These are phyloP conservation scores for Chrysoporthe cubensis DNA, from an alignment of 2,329 filamentous ascomycete species.

Conservation along the genomic window DNA sequence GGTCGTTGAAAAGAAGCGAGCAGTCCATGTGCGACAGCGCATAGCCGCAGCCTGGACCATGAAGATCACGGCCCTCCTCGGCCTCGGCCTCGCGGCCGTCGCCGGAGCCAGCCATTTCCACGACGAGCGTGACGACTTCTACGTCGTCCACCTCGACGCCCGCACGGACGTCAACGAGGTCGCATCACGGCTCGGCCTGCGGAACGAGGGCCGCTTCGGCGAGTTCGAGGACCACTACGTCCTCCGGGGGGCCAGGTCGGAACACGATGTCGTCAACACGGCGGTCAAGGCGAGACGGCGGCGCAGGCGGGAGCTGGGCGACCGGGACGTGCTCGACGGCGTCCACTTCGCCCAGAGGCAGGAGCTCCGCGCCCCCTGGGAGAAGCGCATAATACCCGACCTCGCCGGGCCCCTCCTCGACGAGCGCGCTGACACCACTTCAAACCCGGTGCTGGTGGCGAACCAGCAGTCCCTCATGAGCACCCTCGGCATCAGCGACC, in stretches of 20 bases:
- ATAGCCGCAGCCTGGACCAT: conserved; percentile 39
- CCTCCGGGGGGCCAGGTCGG: conserved; percentile 73
- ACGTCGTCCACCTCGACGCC: conserved; percentile 84
- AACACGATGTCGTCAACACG: conserved; percentile 61
- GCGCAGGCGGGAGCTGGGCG: conserved; percentile 62
- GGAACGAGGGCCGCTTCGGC: conserved; percentile 80
- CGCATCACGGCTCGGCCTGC: conserved; percentile 72
- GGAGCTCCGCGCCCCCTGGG: conserved; percentile 52
- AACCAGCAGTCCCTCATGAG: conserved; percentile 64
- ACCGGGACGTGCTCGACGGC: conserved; percentile 67
- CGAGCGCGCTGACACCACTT: conserved; percentile 29
- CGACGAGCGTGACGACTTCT: conserved; percentile 86
- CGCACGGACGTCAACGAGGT: conserved; percentile 69
- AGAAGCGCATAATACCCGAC: conserved; percentile 55
- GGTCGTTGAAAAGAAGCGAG: background rate
- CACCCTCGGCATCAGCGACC: conserved; percentile 78
- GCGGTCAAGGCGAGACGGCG: conserved; percentile 59
- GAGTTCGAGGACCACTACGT: conserved; percentile 81
- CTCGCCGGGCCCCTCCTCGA: conserved; percentile 35
- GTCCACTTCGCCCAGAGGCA: conserved; percentile 83
- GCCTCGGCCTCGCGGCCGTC: conserved; percentile 58
- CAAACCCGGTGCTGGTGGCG: conserved; percentile 44
- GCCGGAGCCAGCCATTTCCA: conserved; percentile 55
- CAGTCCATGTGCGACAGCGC: conserved; percentile 13
- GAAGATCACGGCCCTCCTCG: conserved; percentile 50